Evolutionary conservation across 768 basidiomycete genomes (phyloP), one percentile per base, ranked within the genome.

Genomic region (Rhodotorula toruloides): DNA sequence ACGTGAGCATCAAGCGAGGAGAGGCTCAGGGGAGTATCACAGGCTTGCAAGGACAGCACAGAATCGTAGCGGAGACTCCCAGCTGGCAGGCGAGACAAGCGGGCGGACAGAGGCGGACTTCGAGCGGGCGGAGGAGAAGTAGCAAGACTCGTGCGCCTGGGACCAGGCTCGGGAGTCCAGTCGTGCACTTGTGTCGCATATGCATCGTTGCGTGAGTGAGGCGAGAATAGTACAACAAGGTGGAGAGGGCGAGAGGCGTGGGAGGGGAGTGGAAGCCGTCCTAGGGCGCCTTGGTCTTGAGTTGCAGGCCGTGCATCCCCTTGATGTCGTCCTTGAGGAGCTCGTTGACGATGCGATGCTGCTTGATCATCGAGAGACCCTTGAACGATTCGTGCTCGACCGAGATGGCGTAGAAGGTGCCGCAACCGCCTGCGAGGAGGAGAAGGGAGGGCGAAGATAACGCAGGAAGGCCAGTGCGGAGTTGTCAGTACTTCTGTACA

Each of bases 361-460:
- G 96, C 80, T 96, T 93, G 59, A 98, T 85, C 48, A 85, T 87
- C 2, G 89, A 78, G 46, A 98, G 79, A 14, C 88, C 94, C 70
- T 87, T 86, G 82, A 99, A 98, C 2, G 82, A 82, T n/a, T 84
- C 77, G 64, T 90, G 91, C 8, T 88, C 84, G 68, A 99, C 89
- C 19, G 84, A 83, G 68, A 99, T 93, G 48, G 92, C 89, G 74
- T 94, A 99, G 79, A 98, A 99, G 8, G 86, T 83, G n/a, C 96
- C 96, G 76, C 96, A 98, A 31, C 96, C 96, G 59, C 92, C 94
- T 96, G 71, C 8, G 22, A 11, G 21, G 5, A 21, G 48, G 7
- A 19, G 48, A 32, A 7, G 27, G 2, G 32, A 1, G 34, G 13
- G 25, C 9, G 36, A 34, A 37, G 52, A 10, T 1, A 34, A 11